A percentile compares a stretch with the other conserved stretches of the same genome.
Conservation (phyloP, 805 yeast species). For the Suhomyces sp. region DNA sequence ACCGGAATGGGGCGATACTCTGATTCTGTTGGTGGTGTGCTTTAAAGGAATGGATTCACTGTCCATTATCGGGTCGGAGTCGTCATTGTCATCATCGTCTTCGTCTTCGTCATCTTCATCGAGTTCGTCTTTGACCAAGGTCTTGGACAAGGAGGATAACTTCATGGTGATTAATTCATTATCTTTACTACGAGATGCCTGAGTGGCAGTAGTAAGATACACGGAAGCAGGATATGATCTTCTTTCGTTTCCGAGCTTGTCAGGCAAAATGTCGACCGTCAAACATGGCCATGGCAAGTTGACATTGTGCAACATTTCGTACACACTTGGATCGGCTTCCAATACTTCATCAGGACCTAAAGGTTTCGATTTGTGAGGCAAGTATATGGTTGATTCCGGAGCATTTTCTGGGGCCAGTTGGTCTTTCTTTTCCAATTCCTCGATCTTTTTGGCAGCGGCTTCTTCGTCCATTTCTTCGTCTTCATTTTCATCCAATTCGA, state of each 20-base stretch:
- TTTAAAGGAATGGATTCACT: slow-evolving; percentile 74
- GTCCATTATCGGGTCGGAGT: slow-evolving; percentile 83
- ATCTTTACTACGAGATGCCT: slow-evolving; percentile 82
- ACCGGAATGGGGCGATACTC: slow-evolving; percentile 76
- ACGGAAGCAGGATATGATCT: slow-evolving; percentile 85
- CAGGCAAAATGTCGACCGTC: slow-evolving; percentile 87
- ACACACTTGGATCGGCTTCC: slow-evolving; percentile 95
- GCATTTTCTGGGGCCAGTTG: slow-evolving; percentile 30
- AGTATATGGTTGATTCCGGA: slow-evolving; percentile 54
- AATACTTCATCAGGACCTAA: slow-evolving; percentile 93
- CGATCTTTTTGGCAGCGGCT: slow-evolving; percentile 37
- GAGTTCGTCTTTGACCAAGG: slow-evolving; percentile 79
- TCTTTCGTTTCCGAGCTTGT: slow-evolving; percentile 82
- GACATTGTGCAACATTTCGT: slow-evolving; percentile 93
- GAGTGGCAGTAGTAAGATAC: slow-evolving; percentile 88
- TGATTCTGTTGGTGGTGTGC: slow-evolving; percentile 84
- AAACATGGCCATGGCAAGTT: slow-evolving; percentile 97
- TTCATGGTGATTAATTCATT: slow-evolving; percentile 86
- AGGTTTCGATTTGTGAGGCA: slow-evolving; percentile 87
- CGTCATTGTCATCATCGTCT: slow-evolving; percentile 66
- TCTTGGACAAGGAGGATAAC: slow-evolving; percentile 76
- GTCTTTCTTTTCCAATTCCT: slow-evolving; percentile 37
- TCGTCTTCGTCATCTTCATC: slow-evolving; percentile 74
- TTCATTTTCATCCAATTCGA: slow-evolving; percentile 63
- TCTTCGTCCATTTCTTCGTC: slow-evolving; percentile 35